phyloP scores from a whole-genome alignment of 495 filamentous ascomycete species.

The Neurospora africana region DNA sequence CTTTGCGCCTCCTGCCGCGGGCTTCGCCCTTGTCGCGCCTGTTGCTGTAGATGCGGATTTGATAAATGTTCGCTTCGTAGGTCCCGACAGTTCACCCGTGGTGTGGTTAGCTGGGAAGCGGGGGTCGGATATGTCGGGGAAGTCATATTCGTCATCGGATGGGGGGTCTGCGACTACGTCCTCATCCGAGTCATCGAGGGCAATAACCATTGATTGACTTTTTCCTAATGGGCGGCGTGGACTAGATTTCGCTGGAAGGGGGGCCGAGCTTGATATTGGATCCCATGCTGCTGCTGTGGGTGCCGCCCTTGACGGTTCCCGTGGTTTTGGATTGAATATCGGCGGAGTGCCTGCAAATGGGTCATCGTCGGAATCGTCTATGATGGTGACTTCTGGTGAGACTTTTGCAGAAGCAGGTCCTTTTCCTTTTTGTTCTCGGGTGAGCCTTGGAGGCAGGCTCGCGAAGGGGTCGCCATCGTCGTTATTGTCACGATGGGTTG shows the following conservation, averaged over 20 bases:
- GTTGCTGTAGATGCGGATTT: slow-evolving; percentile 5
- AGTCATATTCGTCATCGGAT: slow-evolving; percentile 20
- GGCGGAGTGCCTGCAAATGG: slow-evolving; percentile 14
- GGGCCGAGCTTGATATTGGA: slow-evolving; percentile 40
- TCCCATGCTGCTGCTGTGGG: slow-evolving; percentile 28
- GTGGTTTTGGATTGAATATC: not conserved
- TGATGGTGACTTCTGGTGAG: not conserved
- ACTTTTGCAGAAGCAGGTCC: not conserved
- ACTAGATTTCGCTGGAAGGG: slow-evolving; percentile 13
- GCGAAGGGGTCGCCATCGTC: not conserved
- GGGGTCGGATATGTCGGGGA: slow-evolving; percentile 29
- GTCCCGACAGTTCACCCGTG: not conserved
- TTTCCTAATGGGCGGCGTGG: slow-evolving; percentile 5
- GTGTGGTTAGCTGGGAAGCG: slow-evolving; percentile 6
- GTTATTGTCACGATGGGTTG: not conserved
- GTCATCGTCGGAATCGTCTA: slow-evolving; percentile 1
- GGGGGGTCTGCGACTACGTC: not conserved
- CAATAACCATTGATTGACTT: slow-evolving; percentile 11
- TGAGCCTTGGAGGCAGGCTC: not conserved
- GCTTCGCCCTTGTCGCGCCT: not conserved
- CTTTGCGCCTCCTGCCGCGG: slow-evolving; percentile 7
- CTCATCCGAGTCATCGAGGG: slow-evolving; percentile 24
- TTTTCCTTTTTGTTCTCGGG: not conserved
- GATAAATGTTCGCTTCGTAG: not conserved
- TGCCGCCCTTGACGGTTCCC: not conserved